These are phyloP conservation scores for Borovskyia barvae DNA, from an alignment of 208 protist species.

Conservation along the genomic window DNA sequence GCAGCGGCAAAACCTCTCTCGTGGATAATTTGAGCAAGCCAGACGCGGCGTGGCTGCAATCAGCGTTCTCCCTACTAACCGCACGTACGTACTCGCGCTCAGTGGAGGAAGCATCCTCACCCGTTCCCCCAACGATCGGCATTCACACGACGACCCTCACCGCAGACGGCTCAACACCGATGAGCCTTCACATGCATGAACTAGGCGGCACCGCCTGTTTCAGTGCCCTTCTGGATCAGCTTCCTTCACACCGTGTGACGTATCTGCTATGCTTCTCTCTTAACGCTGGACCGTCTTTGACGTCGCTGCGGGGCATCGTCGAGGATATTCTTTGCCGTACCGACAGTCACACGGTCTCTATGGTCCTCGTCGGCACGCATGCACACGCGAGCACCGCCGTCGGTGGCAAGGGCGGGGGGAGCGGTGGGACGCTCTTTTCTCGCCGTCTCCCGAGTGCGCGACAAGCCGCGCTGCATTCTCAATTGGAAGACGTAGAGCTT, in stretches of 20 bases:
- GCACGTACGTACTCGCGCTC: neutral
- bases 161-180: slow-evolving; percentile 6
- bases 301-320: slow-evolving; percentile 42
- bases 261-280: slow-evolving; percentile 82
- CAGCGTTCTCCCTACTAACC: slow-evolving; percentile 38
- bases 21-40: slow-evolving; percentile 53
- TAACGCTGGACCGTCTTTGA: slow-evolving; percentile 25
- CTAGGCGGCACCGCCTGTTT: slow-evolving; percentile 70
- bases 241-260: slow-evolving; percentile 62
- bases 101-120: neutral
- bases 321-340: slow-evolving; percentile 74
- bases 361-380: slow-evolving; percentile 43
- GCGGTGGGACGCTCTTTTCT: neutral
- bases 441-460: slow-evolving; percentile 2
- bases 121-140: slow-evolving; percentile 29
- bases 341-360: slow-evolving; percentile 40
- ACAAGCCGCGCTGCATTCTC: slow-evolving; percentile 21
- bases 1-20: slow-evolving; percentile 56
- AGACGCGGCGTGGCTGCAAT: slow-evolving; percentile 39
- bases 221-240: slow-evolving; percentile 51
- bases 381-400: slow-evolving; percentile 16
- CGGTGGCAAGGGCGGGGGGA: slow-evolving; percentile 1
- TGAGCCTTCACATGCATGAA: slow-evolving; percentile 60
- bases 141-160: slow-evolving; percentile 18
- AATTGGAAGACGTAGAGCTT: slow-evolving; percentile 54